Percentiles rank a stretch among this genome's conserved stretches.
phyloP scores from a whole-genome alignment of 805 yeast species.

The Cyberlindnera nakhonratchasimensis region DNA sequence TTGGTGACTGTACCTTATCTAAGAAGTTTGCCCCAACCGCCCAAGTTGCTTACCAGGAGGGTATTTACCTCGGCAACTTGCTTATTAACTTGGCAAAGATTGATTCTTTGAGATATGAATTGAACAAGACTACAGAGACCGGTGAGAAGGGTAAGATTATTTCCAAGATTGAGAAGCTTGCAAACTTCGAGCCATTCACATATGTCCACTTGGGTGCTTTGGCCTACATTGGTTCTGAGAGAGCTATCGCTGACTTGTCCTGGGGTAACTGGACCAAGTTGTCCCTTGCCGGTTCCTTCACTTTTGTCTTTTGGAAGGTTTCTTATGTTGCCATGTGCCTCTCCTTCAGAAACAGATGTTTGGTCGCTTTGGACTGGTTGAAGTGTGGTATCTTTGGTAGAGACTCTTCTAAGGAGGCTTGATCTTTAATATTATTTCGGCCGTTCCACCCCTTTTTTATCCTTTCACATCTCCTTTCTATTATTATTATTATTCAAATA shows the following conservation, averaged over 20 bases:
- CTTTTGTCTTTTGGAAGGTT: constrained; percentile 92
- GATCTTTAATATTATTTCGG: background rate
- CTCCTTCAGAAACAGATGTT: constrained; percentile 81
- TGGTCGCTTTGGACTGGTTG: constrained; percentile 85
- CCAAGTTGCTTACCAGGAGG: constrained; percentile 96
- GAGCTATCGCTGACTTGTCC: constrained; percentile 89
- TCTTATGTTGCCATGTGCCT: constrained; percentile 93
- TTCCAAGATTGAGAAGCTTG: constrained; percentile 39
- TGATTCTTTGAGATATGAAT: constrained; percentile 50
- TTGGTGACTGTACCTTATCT: constrained; percentile 90
- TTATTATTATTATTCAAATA: too few species aligned
- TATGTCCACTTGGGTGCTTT: constrained; percentile 90
- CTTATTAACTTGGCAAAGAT: constrained; percentile 63
- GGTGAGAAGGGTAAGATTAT: constrained; percentile 34
- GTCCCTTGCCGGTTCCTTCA: constrained; percentile 78
- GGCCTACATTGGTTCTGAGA: constrained; percentile 90
- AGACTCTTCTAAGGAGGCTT: constrained; percentile 49
- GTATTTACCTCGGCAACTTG: constrained; percentile 70
- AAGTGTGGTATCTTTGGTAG: constrained; percentile 88
- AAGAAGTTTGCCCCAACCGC: constrained; percentile 94
- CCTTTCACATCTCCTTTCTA: too few species aligned
- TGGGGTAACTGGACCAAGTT: constrained; percentile 78
- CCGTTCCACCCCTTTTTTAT: background rate
- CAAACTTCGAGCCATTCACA: constrained; percentile 57
- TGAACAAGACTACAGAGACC: constrained; percentile 34